Base-by-base conservation (phyloP, 106 monocot genomes). In the Apostasia ramifera region DNA sequence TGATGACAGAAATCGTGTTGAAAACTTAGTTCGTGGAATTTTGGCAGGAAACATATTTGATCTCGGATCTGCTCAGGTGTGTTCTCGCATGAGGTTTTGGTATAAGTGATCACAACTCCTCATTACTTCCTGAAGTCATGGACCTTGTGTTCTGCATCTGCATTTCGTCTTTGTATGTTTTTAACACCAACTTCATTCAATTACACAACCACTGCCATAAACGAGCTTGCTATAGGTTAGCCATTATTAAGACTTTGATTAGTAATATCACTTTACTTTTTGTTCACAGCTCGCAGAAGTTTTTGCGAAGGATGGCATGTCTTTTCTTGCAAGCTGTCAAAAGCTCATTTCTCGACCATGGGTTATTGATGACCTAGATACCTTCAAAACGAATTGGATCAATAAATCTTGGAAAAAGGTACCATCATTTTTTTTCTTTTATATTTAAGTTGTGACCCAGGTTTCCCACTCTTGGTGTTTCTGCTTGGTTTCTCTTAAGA, bases 231-330 rank as follows among this genome's bases (percentile, higher is more conserved):
- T 26, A 26, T 26, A 26, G 26, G 26, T 26, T 26, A 26, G 26
- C 26, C 26, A 26, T 26, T 26, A 26, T 26, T 26, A 26, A 26
- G 26, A 26, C 26, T 26, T 26, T 26, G 26, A 26, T 26, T 26
- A 26, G 26, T 26, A 26, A 26, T 26, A 26, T 26, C 26, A 26
- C 26, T 73, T 48, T 68, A 7, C 26, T 76, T 61, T 62, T 44
- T 15, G 72, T 10, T 54, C 73, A 50, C 76, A 95, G 95, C 95
- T 92, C 80, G 95, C 95, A 67, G 92, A 95, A 67, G 88, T 92
- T 73, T 95, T 95, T 81, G 95, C 95, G 75, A 95, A 64, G 70
- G 92, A 95, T 82, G 95, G 92, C 10, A 89, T 95, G 92, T 95
- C 95, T 41, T 95, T 95, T 67, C 63, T 89, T 59, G 89, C 91